Conservation (phyloP, 108 stramenopile species). For the Aurantiochytrium sp. region DNA sequence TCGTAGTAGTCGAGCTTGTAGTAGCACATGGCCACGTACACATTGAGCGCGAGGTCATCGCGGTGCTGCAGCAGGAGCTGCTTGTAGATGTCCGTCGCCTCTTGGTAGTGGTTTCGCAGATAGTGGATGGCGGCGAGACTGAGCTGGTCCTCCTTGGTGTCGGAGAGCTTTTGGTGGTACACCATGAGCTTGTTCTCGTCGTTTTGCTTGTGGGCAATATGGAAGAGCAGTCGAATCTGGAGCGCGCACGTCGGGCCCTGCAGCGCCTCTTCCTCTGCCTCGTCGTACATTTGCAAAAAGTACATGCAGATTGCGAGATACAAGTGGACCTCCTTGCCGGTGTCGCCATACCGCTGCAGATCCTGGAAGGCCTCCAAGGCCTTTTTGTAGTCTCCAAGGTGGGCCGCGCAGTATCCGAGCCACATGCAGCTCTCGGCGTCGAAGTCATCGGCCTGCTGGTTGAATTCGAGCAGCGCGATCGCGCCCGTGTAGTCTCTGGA, state of each 20-base stretch:
- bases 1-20: conserved; percentile 79
- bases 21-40: conserved; percentile 80
- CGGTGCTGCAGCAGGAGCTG: conserved; percentile 64
- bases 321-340: conserved; percentile 49
- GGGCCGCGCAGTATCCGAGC: conserved; percentile 69
- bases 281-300: conserved; percentile 52
- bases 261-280: conserved; percentile 45
- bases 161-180: conserved; percentile 66
- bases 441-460: conserved; percentile 51
- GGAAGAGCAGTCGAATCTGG: conserved; percentile 68
- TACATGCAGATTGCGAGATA: conserved; percentile 54
- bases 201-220: conserved; percentile 59
- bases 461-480: conserved; percentile 70
- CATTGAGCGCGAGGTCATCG: conserved; percentile 72
- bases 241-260: conserved; percentile 55
- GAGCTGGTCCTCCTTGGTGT: conserved; percentile 71
- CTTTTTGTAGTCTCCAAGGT: conserved; percentile 66
- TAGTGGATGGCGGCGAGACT: conserved; percentile 76
- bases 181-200: conserved; percentile 71
- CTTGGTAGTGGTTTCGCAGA: conserved; percentile 69
- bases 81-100: conserved; percentile 74
- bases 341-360: not conserved
- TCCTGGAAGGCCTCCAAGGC: conserved; percentile 60
- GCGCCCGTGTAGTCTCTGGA: conserved; percentile 74
- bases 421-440: conserved; percentile 57